These are phyloP conservation scores for Lentinus tigrinus DNA, from an alignment of 768 basidiomycete species.

Conservation along the genomic window DNA sequence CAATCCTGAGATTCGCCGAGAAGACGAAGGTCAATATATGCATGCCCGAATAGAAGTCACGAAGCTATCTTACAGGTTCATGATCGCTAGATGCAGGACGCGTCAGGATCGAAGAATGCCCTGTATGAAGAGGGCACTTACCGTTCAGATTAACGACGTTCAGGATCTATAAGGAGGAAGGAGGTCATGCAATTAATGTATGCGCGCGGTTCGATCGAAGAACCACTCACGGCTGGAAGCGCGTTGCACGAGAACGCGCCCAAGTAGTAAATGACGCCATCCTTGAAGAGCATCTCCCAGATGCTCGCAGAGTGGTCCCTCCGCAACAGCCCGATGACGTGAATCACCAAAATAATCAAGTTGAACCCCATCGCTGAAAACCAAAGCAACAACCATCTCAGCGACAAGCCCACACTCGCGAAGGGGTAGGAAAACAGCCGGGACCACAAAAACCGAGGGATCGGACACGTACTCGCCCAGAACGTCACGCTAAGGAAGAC, in stretches of 20 bases:
- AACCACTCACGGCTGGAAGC: slow-evolving; percentile 57
- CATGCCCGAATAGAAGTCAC: too few species aligned
- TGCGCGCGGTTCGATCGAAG: background rate
- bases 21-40: slow-evolving; percentile 2
- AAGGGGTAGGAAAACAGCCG: background rate
- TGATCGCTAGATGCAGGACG: slow-evolving; percentile 39
- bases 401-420: background rate
- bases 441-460: background rate
- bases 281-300: slow-evolving; percentile 71
- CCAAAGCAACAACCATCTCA: slow-evolving; percentile 5
- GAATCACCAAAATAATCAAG: slow-evolving; percentile 56
- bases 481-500: slow-evolving; percentile 61
- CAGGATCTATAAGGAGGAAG: slow-evolving; percentile 40
- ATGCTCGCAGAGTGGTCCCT: slow-evolving; percentile 55
- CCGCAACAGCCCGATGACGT: slow-evolving; percentile 46
- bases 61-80: slow-evolving; percentile 53
- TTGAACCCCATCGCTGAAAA: slow-evolving; percentile 67
- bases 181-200: background rate
- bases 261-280: slow-evolving; percentile 70
- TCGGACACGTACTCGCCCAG: slow-evolving; percentile 60
- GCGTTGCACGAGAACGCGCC: slow-evolving; percentile 65
- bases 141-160: slow-evolving; percentile 60
- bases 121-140: slow-evolving; percentile 31
- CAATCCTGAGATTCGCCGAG: slow-evolving; percentile 39
- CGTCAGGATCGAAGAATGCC: slow-evolving; percentile 3